These are phyloP conservation scores for Neurospora hispaniola DNA, from an alignment of 495 filamentous ascomycete species.

Conservation along the genomic window DNA sequence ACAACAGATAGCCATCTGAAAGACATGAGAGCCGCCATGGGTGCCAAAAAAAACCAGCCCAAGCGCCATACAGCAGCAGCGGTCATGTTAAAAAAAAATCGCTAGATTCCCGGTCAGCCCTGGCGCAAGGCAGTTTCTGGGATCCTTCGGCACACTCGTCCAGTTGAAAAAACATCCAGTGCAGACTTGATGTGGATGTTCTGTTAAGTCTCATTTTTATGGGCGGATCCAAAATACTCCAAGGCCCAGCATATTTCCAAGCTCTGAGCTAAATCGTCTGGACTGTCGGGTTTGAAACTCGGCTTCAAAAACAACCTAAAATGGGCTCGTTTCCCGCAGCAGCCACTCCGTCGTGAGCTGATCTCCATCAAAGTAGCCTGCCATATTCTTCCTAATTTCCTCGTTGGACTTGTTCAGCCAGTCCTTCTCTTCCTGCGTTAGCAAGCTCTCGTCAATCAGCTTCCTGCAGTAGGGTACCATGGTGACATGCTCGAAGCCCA, in stretches of 20 bases:
- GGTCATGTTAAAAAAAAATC: not conserved
- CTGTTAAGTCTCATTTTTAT: not conserved
- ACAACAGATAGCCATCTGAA: no score
- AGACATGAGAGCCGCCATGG: no score
- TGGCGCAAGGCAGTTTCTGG: not conserved
- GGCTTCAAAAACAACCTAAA: constrained; percentile 14
- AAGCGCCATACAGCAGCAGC: no score
- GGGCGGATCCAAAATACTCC: not conserved
- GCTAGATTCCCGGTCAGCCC: not conserved
- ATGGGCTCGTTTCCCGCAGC: constrained; percentile 64
- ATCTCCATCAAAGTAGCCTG: constrained; percentile 66
- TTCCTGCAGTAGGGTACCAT: constrained; percentile 92
- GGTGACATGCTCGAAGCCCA: constrained; percentile 95
- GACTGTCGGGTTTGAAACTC: not conserved
- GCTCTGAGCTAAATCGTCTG: not conserved
- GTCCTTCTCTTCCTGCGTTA: constrained; percentile 66
- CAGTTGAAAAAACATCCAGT: not conserved
- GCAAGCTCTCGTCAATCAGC: constrained; percentile 63
- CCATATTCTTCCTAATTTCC: constrained; percentile 75
- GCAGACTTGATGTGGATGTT: not conserved
- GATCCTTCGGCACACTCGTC: not conserved
- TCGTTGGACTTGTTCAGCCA: constrained; percentile 85
- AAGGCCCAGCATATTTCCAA: not conserved
- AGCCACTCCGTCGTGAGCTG: constrained; percentile 66
- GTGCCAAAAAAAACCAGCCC: no score